Evolutionary conservation across 2,329 filamentous ascomycete species (phyloP).

Genomic region (Conoideocrella luteorostrata): DNA sequence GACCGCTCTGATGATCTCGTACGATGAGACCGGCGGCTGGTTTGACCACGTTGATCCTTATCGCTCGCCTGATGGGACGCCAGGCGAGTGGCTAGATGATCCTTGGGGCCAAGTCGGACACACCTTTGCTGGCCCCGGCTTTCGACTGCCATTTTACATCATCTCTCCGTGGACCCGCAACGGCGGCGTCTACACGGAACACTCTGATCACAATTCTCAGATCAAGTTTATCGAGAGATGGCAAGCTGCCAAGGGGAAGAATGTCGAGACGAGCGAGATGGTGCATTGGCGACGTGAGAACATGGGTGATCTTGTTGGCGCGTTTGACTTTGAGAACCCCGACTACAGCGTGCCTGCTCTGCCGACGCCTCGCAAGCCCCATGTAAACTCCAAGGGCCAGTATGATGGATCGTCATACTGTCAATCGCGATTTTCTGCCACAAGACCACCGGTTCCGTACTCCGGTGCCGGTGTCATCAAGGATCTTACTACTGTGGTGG

Average conservation of each 20-base stretch:
- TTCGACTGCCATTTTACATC: constrained; percentile 49
- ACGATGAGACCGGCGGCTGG: constrained; percentile 45
- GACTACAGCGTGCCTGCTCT: constrained; percentile 41
- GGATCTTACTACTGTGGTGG: constrained; percentile 34
- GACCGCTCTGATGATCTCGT: constrained; percentile 41
- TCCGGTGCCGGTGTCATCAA: constrained; percentile 26
- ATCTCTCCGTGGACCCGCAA: constrained; percentile 50
- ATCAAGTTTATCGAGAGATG: constrained; percentile 48
- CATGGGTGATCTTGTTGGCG: constrained; percentile 28
- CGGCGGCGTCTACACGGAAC: constrained; percentile 47
- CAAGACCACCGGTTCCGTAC: constrained; percentile 42
- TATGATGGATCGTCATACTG: constrained; percentile 40
- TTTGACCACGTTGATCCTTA: constrained; percentile 49
- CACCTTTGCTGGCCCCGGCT: constrained; percentile 26
- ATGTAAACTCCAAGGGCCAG: constrained; percentile 32
- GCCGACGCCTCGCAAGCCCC: constrained; percentile 36
- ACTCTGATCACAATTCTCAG: constrained; percentile 49
- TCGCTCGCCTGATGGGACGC: constrained; percentile 39
- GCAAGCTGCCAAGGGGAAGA: constrained; percentile 29
- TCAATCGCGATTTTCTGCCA: constrained; percentile 28
- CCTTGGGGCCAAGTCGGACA: constrained; percentile 32
- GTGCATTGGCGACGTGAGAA: constrained; percentile 24
- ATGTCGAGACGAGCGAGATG: constrained; percentile 28
- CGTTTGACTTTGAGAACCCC: constrained; percentile 41
- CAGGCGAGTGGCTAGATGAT: constrained; percentile 46